Base-by-base conservation (phyloP, 2,329 filamentous ascomycete species). In the Corniculantispora saksenae region DNA sequence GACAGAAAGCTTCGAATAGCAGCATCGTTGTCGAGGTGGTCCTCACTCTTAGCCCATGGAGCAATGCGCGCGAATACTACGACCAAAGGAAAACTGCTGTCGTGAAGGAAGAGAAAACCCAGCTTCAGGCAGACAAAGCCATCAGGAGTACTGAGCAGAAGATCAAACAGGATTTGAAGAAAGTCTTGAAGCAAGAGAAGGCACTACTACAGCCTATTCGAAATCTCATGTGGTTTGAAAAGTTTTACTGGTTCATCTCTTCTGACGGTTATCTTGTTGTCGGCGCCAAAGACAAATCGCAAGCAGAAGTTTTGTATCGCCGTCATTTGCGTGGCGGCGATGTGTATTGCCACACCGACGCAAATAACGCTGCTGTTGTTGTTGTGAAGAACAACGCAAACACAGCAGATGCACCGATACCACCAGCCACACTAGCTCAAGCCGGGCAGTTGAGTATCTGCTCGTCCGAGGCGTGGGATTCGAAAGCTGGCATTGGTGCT, bases 251-350 rank as follows among this genome's bases (percentile, higher is more conserved):
- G 85, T 99, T 99, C 79, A 86, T 98, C 70, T 97, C 94, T 0
- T 96, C 93, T 0, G 95, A 99, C 73, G 94, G 94, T 5, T 97
- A 98, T 75, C 84, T 99, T 7, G 91, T 98, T 0, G 84, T 99
- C 19, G 94, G 89, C 53, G 94, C 93, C 19, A 93, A 92, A 67
- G 95, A 99, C 79, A 86, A 89, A 1, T 90, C 92, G 71, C 95
- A 99, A 75, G 93, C 91, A 72, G 95, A 99, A 75, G 89, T 94
- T 48, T 82, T 99, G n/a, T 99, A 98, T 79, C 89, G 89, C 67
- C 87, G 87, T 27, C 90, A 98, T 72, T 80, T 99, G 53, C 90
- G 89, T 68, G 96, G 93, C 72, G 95, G 94, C 5, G 95, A 99
- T 72, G 81, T 97, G 8, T 98, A 96, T 72, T 90, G 97, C 7